Conservation (phyloP, 495 filamentous ascomycete species). For the Aspergillus nanangensis region DNA sequence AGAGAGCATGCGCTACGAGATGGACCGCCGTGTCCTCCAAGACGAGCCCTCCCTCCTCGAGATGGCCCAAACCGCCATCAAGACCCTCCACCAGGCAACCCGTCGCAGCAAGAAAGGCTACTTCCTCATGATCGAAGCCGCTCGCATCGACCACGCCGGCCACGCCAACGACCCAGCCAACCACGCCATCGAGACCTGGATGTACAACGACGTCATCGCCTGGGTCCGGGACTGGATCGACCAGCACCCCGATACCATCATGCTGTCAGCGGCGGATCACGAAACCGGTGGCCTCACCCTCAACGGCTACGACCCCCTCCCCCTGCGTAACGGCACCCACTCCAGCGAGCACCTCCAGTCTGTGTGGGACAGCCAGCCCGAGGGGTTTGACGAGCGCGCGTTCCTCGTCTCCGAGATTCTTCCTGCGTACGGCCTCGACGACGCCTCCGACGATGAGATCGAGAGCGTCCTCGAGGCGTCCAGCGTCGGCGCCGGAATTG, state of each 20-base stretch:
- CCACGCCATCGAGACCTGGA: conserved; percentile 1
- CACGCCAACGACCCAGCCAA: conserved; percentile 5
- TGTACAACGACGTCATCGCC: conserved; percentile 6
- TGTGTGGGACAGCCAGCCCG: conserved; percentile 1
- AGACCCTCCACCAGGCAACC: conserved; percentile 1
- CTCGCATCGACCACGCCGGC: conserved; percentile 4
- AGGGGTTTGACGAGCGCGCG: background rate
- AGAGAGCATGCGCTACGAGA: conserved; percentile 7
- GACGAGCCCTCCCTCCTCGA: conserved; percentile 5
- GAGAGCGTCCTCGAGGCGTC: background rate
- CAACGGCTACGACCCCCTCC: conserved; percentile 3
- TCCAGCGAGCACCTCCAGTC: background rate
- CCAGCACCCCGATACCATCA: conserved; percentile 3
- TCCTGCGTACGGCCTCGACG: background rate
- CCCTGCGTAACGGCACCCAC: background rate
- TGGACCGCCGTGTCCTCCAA: conserved; percentile 1
- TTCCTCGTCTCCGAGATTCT: conserved; percentile 3
- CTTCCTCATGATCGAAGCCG: conserved; percentile 7
- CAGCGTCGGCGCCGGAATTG: background rate
- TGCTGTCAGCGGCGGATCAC: conserved; percentile 3
- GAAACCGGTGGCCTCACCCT: conserved; percentile 2
- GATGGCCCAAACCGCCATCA: background rate
- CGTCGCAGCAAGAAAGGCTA: background rate
- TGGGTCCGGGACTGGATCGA: conserved; percentile 6
- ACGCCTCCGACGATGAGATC: background rate